Evolutionary conservation across 1,139 yeast genomes (phyloP).

Genomic region (Lodderomyces oxycetoniae): DNA sequence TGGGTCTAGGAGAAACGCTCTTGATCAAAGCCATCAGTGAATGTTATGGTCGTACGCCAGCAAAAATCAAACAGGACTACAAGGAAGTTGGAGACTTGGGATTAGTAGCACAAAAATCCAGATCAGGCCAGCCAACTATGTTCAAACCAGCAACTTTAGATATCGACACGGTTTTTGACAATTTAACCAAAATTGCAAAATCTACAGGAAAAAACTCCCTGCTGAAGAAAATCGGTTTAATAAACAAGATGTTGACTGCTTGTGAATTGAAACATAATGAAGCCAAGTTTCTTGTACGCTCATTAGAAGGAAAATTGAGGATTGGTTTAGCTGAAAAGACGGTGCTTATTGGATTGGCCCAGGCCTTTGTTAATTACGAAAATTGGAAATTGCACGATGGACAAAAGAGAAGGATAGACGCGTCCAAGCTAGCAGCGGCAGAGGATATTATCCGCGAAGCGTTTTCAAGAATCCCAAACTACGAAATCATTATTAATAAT

Average conservation of each 20-base stretch:
- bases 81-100: conserved; percentile 88
- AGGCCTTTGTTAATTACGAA: conserved; percentile 70
- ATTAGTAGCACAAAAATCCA: conserved; percentile 75
- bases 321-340: conserved; percentile 94
- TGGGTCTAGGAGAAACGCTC: conserved; percentile 88
- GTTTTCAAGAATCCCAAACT: conserved; percentile 87
- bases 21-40: conserved; percentile 85
- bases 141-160: conserved; percentile 83
- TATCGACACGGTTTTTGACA: conserved; percentile 66
- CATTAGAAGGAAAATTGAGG: conserved; percentile 87
- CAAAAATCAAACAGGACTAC: conserved; percentile 70
- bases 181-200: conserved; percentile 71
- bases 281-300: conserved; percentile 85
- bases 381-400: conserved; percentile 12
- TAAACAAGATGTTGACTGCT: conserved; percentile 79
- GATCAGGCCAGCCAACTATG: conserved; percentile 88
- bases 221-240: conserved; percentile 64
- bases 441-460: conserved; percentile 83
- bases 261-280: conserved; percentile 68
- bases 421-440: conserved; percentile 41
- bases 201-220: conserved; percentile 85
- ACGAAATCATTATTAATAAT: conserved; percentile 66
- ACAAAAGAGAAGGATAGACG: conserved; percentile 17
- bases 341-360: conserved; percentile 76
- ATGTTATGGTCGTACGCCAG: conserved; percentile 75